Evolutionary conservation across 306 rosid species (phyloP).

Genomic region (Mimosa bimucronata): DNA sequence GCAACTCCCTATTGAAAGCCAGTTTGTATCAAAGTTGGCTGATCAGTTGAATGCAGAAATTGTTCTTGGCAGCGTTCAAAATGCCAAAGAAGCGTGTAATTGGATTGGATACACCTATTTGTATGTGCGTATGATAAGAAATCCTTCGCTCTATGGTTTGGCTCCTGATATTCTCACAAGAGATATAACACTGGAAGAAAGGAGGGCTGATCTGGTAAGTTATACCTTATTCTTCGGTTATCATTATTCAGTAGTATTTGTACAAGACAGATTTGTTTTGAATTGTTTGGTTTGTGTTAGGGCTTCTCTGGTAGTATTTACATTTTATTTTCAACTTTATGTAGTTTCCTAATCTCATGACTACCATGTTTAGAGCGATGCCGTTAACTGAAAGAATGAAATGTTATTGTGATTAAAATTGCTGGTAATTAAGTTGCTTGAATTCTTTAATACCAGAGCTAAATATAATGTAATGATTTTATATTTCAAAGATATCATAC

Average conservation of each 20-base stretch:
- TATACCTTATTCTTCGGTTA: not conserved
- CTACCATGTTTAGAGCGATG: not conserved
- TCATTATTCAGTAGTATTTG: conserved; percentile 3
- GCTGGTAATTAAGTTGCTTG: not conserved
- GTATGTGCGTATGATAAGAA: conserved; percentile 77
- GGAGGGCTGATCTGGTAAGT: conserved; percentile 92
- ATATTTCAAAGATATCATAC: not conserved
- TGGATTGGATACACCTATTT: conserved; percentile 92
- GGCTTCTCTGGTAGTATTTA: not conserved
- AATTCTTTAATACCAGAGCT: not conserved
- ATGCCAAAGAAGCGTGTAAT: conserved; percentile 79
- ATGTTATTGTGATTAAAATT: not conserved
- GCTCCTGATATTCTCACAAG: conserved; percentile 71
- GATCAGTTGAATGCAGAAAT: conserved; percentile 93
- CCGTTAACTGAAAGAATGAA: not conserved
- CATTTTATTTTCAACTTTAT: not conserved
- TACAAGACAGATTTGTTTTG: not conserved
- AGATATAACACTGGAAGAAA: conserved; percentile 77
- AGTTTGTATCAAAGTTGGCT: conserved; percentile 89
- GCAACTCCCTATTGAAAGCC: conserved; percentile 93
- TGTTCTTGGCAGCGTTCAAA: conserved; percentile 92
- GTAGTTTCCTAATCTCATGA: conserved; percentile 4
- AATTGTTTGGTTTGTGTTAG: conserved; percentile 6
- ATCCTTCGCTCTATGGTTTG: conserved; percentile 84
- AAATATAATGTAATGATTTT: not conserved